Percentiles rank a stretch among this genome's conserved stretches.
Evolutionary conservation across 768 basidiomycete species (phyloP).

Genomic region (Psilocybe sp.): DNA sequence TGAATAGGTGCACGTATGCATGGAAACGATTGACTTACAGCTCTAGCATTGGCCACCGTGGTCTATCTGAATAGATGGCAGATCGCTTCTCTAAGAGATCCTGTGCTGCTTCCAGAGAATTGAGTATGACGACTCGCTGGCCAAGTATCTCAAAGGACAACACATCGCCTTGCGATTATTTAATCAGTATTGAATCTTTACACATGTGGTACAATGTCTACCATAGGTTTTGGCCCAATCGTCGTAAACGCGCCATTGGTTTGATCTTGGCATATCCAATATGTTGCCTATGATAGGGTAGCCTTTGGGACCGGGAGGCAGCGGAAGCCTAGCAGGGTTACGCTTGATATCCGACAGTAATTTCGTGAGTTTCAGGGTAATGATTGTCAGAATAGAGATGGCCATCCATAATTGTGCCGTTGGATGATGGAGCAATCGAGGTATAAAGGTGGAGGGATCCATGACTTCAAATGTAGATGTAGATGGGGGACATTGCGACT

Average conservation of each 20-base stretch:
- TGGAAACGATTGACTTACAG: constrained; percentile 28
- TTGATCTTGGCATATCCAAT: constrained; percentile 22
- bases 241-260: constrained; percentile 26
- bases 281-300: constrained; percentile 27
- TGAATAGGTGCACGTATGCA: background rate
- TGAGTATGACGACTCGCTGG: constrained; percentile 21
- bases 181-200: background rate
- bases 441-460: too few relatives aligned
- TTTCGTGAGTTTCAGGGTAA: too few relatives aligned
- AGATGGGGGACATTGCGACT: too few relatives aligned
- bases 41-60: constrained; percentile 44
- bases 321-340: constrained; percentile 13
- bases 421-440: too few relatives aligned
- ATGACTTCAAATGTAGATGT: too few relatives aligned
- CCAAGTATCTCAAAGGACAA: constrained; percentile 48
- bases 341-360: too few relatives aligned
- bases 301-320: constrained; percentile 31
- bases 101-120: constrained; percentile 27
- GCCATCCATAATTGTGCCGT: too few relatives aligned
- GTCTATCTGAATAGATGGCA: constrained; percentile 51
- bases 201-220: constrained; percentile 3
- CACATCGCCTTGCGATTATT: constrained; percentile 40
- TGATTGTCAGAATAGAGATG: too few relatives aligned
- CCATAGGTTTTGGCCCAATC: constrained; percentile 31
- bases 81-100: constrained; percentile 57